Evolutionary conservation across 163 green algal species (phyloP).

Genomic region (Chloroidium sp.): DNA sequence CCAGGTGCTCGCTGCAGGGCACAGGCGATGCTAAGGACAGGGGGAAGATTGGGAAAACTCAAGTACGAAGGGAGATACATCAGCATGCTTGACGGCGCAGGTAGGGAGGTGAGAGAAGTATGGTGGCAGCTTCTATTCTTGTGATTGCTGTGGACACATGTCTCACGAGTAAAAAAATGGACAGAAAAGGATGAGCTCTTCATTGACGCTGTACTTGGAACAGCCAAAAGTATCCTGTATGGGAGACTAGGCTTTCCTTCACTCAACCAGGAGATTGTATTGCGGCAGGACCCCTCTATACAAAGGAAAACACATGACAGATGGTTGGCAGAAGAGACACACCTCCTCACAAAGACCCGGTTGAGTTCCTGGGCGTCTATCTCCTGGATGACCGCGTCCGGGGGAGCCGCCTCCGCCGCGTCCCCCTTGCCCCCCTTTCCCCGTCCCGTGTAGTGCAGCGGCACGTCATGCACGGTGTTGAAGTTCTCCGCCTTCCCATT

Average conservation of each 20-base stretch:
- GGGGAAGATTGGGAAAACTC: constrained; percentile 51
- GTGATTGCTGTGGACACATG: too few relatives aligned
- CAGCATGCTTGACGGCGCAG: too few relatives aligned
- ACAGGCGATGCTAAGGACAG: constrained; percentile 16
- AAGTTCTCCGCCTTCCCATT: constrained; percentile 21
- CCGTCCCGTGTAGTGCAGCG: constrained; percentile 6
- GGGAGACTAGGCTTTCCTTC: too few relatives aligned
- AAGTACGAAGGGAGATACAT: constrained; percentile 56
- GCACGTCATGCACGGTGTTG: constrained; percentile 19
- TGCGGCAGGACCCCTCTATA: too few relatives aligned
- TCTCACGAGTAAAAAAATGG: too few relatives aligned
- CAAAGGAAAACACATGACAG: too few relatives aligned
- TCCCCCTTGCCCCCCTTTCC: constrained; percentile 5
- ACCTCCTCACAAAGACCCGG: constrained; percentile 45
- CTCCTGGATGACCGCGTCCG: constrained; percentile 21
- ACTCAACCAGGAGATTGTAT: too few relatives aligned
- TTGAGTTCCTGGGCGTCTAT: constrained; percentile 33
- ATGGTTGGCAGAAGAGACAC: background rate
- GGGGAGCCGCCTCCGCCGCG: constrained; percentile 4
- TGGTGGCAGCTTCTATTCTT: too few relatives aligned
- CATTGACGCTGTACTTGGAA: too few relatives aligned
- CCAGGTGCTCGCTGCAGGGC: constrained; percentile 48
- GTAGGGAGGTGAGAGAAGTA: too few relatives aligned
- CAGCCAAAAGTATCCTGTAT: too few relatives aligned
- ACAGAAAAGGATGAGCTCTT: too few relatives aligned